Evolutionary conservation across 106 monocot species (phyloP), one percentile per base, ranked within the genome.

Genomic region (Allium sativum): DNA sequence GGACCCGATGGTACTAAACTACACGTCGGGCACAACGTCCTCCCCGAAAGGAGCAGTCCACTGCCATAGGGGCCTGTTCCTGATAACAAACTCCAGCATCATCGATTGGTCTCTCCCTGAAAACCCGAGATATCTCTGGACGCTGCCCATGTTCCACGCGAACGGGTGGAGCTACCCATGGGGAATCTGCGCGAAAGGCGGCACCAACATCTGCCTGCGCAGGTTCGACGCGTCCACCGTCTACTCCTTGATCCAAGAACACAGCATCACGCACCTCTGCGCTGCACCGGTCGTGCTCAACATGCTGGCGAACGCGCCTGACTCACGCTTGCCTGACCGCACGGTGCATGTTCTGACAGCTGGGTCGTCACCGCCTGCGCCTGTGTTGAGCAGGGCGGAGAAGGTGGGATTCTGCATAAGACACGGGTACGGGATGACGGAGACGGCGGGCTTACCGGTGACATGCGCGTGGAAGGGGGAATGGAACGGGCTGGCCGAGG

Each of bases 11-110:
- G 73, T 84, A 12, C 77, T 92, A 10, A 92, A 92, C 68, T 84
- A 92, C 79, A 92, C 92, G 7, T 92, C 92, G 31, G 92, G 92
- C 15, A 92, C 92, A 1, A 88, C 93, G 7, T 79, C 93, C 8
- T 74, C 82, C 6, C 93, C 93, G 10, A 93, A 93, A 58, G 93
- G 93, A 0, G 93, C 85, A 1, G 93, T 93, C 10, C 79, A 85
- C 70, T 84, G 84, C 75, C 93, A 93, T 67, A 81, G 88, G 7
- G 82, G 88, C 42, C 12, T 82, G 31, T 85, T 70, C 78, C 21
- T 88, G 4, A 20, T 71, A 55, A 73, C 79, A 12, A 14, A 81
- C 16, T 72, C 76, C 48, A 74, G 74, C n/a, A 72, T 92, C 41
- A n/a, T 82, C 6, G 70, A 81, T n/a, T 93, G 93, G 93, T 44